These are phyloP conservation scores for Nicotiana paniculata DNA, from an alignment of 257 asterid species.

Conservation along the genomic window DNA sequence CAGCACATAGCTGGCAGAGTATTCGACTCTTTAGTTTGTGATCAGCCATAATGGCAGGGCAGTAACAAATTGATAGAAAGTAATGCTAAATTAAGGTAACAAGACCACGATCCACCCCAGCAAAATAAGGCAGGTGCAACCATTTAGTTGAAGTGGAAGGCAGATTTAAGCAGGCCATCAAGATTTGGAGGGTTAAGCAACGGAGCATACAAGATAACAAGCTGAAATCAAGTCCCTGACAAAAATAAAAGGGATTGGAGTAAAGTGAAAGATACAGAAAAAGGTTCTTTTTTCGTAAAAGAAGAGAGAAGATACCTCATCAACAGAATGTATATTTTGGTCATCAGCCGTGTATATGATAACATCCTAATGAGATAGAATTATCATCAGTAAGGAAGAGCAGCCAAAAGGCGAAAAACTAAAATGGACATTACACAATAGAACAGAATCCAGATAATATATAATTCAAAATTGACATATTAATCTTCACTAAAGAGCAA, in stretches of 20 bases:
- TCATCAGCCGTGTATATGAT: constrained; percentile 79
- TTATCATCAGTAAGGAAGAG: constrained; percentile 14
- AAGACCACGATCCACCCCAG: background rate
- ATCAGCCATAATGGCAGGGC: background rate
- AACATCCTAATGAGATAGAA: constrained; percentile 54
- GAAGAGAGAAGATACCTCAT: constrained; percentile 44
- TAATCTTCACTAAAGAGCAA: background rate
- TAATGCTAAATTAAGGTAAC: background rate
- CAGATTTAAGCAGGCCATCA: background rate
- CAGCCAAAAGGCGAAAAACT: background rate
- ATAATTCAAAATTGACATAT: background rate
- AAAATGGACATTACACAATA: background rate
- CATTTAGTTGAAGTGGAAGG: background rate
- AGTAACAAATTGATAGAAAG: background rate
- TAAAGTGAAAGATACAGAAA: constrained; percentile 1
- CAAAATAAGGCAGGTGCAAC: background rate
- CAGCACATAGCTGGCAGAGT: background rate
- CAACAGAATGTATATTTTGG: constrained; percentile 71
- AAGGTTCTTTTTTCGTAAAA: background rate
- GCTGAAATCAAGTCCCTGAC: background rate
- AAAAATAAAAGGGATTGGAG: background rate
- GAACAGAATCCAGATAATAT: background rate
- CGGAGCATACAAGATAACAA: background rate
- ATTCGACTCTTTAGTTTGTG: background rate
- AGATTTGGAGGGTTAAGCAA: background rate